Conservation (phyloP, 257 asterid genomes). For the Henckelia pumila region DNA sequence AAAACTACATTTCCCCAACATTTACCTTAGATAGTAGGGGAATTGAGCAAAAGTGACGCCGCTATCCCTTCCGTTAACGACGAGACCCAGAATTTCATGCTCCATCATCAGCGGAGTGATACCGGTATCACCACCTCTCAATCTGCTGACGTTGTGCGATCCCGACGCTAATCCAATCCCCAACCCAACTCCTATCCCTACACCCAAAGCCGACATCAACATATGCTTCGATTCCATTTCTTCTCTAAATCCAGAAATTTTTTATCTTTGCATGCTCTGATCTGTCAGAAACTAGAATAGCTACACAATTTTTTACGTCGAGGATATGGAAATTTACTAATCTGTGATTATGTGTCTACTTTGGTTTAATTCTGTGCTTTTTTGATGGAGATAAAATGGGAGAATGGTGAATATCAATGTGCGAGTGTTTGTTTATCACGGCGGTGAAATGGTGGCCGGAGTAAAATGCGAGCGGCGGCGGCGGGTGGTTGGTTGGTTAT, state of each 20-base stretch:
- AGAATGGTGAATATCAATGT: slow-evolving; percentile 16
- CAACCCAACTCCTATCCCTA: slow-evolving; percentile 76
- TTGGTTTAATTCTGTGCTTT: neutral
- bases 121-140: slow-evolving; percentile 37
- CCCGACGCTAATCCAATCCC: slow-evolving; percentile 82
- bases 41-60: slow-evolving; percentile 67
- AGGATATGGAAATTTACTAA: neutral
- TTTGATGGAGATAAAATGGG: neutral
- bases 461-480: slow-evolving; percentile 4
- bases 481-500: slow-evolving; percentile 30
- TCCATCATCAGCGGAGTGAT: slow-evolving; percentile 53
- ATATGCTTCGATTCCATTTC: slow-evolving; percentile 68
- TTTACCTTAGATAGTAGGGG: slow-evolving; percentile 70
- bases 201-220: slow-evolving; percentile 71
- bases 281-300: neutral
- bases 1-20: no score
- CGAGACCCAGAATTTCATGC: slow-evolving; percentile 54
- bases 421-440: slow-evolving; percentile 9
- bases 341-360: neutral
- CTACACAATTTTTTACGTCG: slow-evolving; percentile 1
- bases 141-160: slow-evolving; percentile 42
- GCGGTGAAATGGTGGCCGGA: slow-evolving; percentile 26
- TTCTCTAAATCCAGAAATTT: slow-evolving; percentile 10
- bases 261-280: neutral
- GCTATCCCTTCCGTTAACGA: slow-evolving; percentile 57